These are phyloP conservation scores for Rostrohypoxylon terebratum DNA, from an alignment of 495 filamentous ascomycete species.

Conservation along the genomic window DNA sequence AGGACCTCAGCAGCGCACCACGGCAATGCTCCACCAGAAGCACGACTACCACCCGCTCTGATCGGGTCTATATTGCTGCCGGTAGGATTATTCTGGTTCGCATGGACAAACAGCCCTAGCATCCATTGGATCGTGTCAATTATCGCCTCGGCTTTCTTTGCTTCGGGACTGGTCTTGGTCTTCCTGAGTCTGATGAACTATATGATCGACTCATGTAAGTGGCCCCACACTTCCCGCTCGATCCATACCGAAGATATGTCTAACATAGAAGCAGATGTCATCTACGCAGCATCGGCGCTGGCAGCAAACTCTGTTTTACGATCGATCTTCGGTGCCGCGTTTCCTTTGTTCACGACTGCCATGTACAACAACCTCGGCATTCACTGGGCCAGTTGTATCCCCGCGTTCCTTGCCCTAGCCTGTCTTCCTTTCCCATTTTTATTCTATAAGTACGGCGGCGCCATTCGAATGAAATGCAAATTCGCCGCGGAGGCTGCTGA, in stretches of 20 bases:
- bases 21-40: constrained; percentile 76
- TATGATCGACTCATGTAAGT: constrained; percentile 74
- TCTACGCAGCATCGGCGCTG: constrained; percentile 83
- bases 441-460: constrained; percentile 79
- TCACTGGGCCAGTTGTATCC: constrained; percentile 83
- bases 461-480: constrained; percentile 77
- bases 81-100: constrained; percentile 70
- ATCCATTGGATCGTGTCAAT: constrained; percentile 68
- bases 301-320: constrained; percentile 80
- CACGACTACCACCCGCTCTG: constrained; percentile 82
- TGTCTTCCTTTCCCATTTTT: constrained; percentile 85
- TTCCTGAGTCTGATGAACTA: constrained; percentile 83
- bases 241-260: neutral
- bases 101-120: constrained; percentile 64
- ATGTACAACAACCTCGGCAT: constrained; percentile 82
- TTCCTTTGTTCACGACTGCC: constrained; percentile 83
- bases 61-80: constrained; percentile 64
- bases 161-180: constrained; percentile 63
- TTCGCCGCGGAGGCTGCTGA: constrained; percentile 75
- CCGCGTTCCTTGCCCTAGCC: constrained; percentile 78
- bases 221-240: neutral
- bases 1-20: constrained; percentile 63
- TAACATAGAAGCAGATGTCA: constrained; percentile 62
- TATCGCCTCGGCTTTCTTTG: constrained; percentile 61
- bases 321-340: constrained; percentile 78